These are phyloP conservation scores for Backusella westeae DNA, from an alignment of 192 early-diverging fungal genomes.

Conservation along the genomic window DNA sequence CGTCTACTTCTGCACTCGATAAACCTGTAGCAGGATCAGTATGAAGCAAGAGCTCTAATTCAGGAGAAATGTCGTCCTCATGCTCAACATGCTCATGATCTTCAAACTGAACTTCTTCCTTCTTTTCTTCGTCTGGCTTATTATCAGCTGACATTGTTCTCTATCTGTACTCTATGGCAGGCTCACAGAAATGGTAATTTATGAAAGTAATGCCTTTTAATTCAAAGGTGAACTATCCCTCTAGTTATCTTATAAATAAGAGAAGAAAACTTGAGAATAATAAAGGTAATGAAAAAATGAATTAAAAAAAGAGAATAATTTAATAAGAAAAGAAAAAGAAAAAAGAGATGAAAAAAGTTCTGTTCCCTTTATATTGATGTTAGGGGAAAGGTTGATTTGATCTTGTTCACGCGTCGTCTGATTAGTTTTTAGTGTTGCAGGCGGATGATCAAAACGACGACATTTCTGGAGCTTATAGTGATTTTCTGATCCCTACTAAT, in stretches of 20 bases:
- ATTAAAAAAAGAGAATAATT: not conserved
- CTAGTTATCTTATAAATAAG: constrained; percentile 4
- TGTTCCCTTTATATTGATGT: constrained; percentile 2
- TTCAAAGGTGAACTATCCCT: not conserved
- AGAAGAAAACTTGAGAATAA: not conserved
- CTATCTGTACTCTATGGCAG: not conserved
- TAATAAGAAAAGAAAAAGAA: constrained; percentile 9
- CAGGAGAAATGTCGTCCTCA: constrained; percentile 72
- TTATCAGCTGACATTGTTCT: not conserved
- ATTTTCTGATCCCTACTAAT: constrained; percentile 4
- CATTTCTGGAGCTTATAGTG: not conserved
- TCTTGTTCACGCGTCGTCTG: constrained; percentile 5
- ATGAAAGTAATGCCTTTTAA: not conserved
- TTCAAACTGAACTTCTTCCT: constrained; percentile 59
- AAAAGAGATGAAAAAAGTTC: not conserved
- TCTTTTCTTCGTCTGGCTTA: constrained; percentile 33
- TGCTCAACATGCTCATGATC: constrained; percentile 71
- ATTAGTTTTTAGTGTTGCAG: constrained; percentile 8
- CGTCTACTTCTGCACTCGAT: constrained; percentile 60
- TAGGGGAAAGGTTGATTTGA: not conserved
- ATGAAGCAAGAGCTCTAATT: constrained; percentile 77
- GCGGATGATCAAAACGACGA: constrained; percentile 6
- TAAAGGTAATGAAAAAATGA: not conserved
- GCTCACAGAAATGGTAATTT: not conserved
- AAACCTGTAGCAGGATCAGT: constrained; percentile 80